Base-by-base conservation (phyloP, 257 asterid genomes). In the Henckelia pumila region DNA sequence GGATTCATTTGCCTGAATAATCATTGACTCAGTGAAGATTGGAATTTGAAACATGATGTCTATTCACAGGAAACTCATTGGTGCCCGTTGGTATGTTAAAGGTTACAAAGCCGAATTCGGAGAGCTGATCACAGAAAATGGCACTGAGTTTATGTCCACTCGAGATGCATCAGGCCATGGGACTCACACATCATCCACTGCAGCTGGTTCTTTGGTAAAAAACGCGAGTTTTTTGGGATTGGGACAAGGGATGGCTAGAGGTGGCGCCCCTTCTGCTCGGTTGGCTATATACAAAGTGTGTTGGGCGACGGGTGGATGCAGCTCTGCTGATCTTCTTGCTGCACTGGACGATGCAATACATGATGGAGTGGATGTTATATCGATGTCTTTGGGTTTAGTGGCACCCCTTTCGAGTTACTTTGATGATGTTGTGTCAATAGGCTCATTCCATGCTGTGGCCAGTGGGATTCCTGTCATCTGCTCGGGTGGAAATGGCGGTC, bases 151-250 rank as follows among this genome's bases (percentile, higher is more conserved):
- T 56, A 28, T 76, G 24, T 79, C 84, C 16, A 64, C 81, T 9
- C 71, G 81, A 33, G 84, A 79, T 76, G 81, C 84, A 61, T 64
- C 67, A 49, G 84, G 84, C 10, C 84, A 79, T 62, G 84, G 84
- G 56, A 79, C 84, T 11, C 84, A 79, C 75, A 79, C 84, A 6
- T 73, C 79, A 44, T 79, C 84, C 13, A 76, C 73, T 1, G 81
- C 76, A 29, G 74, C 79, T 1, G 79, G 79, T 2, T 70, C 60
- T 47, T 47, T 56, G 50, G 70, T 79, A 0, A 14, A 73, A 49
- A 35, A 73, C 6, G 84, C 68, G 22, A 68, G 44, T 21, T 73
- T 72, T 25, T 32, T 70, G 59, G 78, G 80, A 49, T 61, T 79
- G 30, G 84, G 77, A 2, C 60, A 40, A 21, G 84, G 81, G 21